A percentile compares a stretch with the other conserved stretches of the same genome.
phyloP scores from a whole-genome alignment of 495 filamentous ascomycete species.

The Pyrenopolyporus hunteri region DNA sequence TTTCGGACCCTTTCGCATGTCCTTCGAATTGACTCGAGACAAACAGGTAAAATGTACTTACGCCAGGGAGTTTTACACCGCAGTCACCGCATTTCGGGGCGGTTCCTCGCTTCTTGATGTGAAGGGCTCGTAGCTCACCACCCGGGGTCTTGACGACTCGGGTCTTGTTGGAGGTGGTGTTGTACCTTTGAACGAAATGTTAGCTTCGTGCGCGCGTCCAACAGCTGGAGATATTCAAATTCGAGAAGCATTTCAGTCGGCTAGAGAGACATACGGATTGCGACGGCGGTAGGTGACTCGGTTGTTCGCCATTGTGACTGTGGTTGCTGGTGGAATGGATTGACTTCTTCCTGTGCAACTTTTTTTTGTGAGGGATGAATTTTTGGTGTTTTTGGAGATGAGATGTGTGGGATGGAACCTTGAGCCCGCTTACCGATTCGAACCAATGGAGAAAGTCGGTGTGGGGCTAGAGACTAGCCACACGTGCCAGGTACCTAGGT shows the following conservation, averaged over 20 bases:
- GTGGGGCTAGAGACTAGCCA: slow-evolving; percentile 19
- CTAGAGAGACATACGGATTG: slow-evolving; percentile 76
- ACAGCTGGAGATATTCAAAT: slow-evolving; percentile 16
- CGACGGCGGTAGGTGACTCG: slow-evolving; percentile 76
- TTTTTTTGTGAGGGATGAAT: slow-evolving; percentile 51
- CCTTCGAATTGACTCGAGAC: slow-evolving; percentile 1
- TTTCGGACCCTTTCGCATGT: not conserved
- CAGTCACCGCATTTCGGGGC: slow-evolving; percentile 99
- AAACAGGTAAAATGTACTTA: slow-evolving; percentile 59
- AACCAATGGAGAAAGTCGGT: slow-evolving; percentile 22
- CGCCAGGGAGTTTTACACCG: slow-evolving; percentile 90
- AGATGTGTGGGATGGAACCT: slow-evolving; percentile 44
- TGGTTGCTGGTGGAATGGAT: slow-evolving; percentile 57
- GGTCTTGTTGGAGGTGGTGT: slow-evolving; percentile 96
- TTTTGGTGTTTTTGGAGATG: slow-evolving; percentile 47
- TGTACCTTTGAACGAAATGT: slow-evolving; percentile 70
- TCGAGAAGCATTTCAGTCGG: slow-evolving; percentile 2
- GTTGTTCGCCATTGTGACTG: slow-evolving; percentile 65
- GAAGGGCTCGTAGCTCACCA: slow-evolving; percentile 89
- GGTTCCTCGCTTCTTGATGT: slow-evolving; percentile 98
- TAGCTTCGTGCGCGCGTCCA: slow-evolving; percentile 24
- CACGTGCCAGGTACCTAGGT: not conserved
- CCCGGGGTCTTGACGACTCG: slow-evolving; percentile 96
- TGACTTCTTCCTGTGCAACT: slow-evolving; percentile 49
- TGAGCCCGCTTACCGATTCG: slow-evolving; percentile 38